Conservation (phyloP, 371 early-diverging fungal species). For the Conidiobolus coronatus region DNA sequence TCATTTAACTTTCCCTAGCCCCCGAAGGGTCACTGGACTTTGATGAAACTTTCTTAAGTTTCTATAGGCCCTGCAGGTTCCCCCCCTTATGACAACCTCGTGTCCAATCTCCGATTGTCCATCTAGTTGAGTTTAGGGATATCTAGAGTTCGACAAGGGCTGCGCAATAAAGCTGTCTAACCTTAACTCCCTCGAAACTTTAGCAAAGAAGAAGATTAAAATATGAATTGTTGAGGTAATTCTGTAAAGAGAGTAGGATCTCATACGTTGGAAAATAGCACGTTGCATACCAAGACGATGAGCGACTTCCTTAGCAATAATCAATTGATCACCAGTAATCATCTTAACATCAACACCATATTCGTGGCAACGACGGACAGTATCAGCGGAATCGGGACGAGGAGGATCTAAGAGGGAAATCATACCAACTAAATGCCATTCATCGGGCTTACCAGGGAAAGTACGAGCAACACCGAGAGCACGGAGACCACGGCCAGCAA, state of each 20-base stretch:
- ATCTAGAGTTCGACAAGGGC: too few relatives aligned
- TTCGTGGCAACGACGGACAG: constrained; percentile 29
- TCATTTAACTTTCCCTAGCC: too few relatives aligned
- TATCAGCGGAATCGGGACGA: constrained; percentile 32
- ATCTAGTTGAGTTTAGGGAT: too few relatives aligned
- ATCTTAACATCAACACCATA: constrained; percentile 71
- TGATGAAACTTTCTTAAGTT: too few relatives aligned
- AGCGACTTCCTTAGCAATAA: constrained; percentile 77
- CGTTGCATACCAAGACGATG: constrained; percentile 58
- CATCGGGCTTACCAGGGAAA: constrained; percentile 32
- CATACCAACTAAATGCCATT: constrained; percentile 44
- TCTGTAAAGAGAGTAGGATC: constrained; percentile 68
- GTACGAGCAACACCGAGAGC: constrained; percentile 80
- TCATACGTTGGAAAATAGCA: constrained; percentile 75
- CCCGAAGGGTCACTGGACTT: too few relatives aligned
- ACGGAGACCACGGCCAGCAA: constrained; percentile 71
- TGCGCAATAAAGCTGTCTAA: too few relatives aligned
- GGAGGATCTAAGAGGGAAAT: constrained; percentile 76
- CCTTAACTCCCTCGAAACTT: too few relatives aligned
- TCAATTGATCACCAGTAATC: constrained; percentile 79
- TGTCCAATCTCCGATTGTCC: too few relatives aligned
- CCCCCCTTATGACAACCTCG: too few relatives aligned
- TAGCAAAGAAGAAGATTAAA: constrained; percentile 75
- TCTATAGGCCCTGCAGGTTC: too few relatives aligned
- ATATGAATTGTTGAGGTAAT: constrained; percentile 75